Conservation (phyloP, 176 grass and related monocot genomes). For the Poa pratensis region DNA sequence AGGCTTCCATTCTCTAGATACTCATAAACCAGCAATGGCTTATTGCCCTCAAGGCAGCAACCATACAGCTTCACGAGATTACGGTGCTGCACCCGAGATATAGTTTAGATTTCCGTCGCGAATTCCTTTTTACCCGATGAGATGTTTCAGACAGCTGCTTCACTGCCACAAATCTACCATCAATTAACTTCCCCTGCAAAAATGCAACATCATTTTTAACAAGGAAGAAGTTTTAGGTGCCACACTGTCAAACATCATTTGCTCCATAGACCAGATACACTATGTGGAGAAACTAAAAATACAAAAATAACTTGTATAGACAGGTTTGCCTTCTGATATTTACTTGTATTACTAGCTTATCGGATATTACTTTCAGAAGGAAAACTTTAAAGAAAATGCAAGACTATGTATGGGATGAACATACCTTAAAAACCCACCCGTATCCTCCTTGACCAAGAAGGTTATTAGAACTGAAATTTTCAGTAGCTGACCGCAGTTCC, state of each 20-base stretch:
- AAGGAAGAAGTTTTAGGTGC: not conserved
- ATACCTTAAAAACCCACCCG: constrained; percentile 53
- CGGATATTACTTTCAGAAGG: too few relatives aligned
- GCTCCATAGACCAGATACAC: not conserved
- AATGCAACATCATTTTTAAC: not conserved
- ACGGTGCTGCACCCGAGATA: constrained; percentile 80
- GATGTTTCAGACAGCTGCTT: constrained; percentile 72
- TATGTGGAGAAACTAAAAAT: not conserved
- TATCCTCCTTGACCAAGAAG: constrained; percentile 88
- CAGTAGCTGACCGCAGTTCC: constrained; percentile 76
- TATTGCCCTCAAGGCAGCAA: constrained; percentile 72
- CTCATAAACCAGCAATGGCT: constrained; percentile 73
- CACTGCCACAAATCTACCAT: constrained; percentile 69
- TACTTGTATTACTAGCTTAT: not conserved
- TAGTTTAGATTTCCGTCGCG: constrained; percentile 71
- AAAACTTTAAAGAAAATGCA: not conserved
- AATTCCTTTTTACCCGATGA: constrained; percentile 68
- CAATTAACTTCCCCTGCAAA: constrained; percentile 62
- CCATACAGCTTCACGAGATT: constrained; percentile 84
- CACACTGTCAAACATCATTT: not conserved
- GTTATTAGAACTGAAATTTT: constrained; percentile 67
- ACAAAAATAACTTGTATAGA: not conserved
- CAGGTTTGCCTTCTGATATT: not conserved
- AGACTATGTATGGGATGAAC: too few relatives aligned
- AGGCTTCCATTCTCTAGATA: constrained; percentile 81